phyloP scores from a whole-genome alignment of 2,329 filamentous ascomycete species.

The Zasmidium citrigriseum region DNA sequence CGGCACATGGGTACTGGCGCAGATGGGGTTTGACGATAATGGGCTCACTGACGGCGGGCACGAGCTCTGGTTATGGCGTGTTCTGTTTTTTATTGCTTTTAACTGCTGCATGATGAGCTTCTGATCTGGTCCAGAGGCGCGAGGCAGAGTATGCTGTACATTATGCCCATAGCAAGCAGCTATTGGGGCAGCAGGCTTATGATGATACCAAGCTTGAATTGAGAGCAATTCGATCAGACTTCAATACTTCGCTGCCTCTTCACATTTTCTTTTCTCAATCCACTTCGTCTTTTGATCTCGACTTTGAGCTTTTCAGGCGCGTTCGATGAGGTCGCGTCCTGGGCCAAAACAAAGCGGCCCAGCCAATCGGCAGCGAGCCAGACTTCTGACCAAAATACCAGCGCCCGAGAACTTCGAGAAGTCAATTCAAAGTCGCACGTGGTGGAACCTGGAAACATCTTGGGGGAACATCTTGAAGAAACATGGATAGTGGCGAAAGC shows the following conservation, averaged over 20 bases:
- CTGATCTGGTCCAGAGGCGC: constrained; percentile 26
- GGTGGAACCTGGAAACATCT: no score
- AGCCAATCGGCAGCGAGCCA: not conserved
- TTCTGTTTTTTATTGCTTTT: constrained; percentile 21
- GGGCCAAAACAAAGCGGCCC: constrained; percentile 6
- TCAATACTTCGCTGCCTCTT: constrained; percentile 19
- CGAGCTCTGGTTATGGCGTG: constrained; percentile 32
- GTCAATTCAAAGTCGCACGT: no score
- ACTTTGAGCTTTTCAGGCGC: not conserved
- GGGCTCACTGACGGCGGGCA: constrained; percentile 36
- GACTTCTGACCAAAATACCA: not conserved
- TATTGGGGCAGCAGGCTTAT: constrained; percentile 26
- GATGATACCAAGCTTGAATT: constrained; percentile 29
- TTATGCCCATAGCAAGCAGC: constrained; percentile 24
- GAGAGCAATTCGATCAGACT: constrained; percentile 27
- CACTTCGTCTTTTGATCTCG: not conserved
- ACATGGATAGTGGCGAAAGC: no score
- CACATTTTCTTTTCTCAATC: not conserved
- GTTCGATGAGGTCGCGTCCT: constrained; percentile 10
- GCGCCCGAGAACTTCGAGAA: not conserved
- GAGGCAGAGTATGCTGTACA: constrained; percentile 25
- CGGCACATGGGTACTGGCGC: constrained; percentile 33
- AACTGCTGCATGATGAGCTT: constrained; percentile 22
- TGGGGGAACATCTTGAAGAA: no score
- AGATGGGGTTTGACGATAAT: constrained; percentile 37